Evolutionary conservation across 768 basidiomycete species (phyloP).

Genomic region (Auricularia sp.): DNA sequence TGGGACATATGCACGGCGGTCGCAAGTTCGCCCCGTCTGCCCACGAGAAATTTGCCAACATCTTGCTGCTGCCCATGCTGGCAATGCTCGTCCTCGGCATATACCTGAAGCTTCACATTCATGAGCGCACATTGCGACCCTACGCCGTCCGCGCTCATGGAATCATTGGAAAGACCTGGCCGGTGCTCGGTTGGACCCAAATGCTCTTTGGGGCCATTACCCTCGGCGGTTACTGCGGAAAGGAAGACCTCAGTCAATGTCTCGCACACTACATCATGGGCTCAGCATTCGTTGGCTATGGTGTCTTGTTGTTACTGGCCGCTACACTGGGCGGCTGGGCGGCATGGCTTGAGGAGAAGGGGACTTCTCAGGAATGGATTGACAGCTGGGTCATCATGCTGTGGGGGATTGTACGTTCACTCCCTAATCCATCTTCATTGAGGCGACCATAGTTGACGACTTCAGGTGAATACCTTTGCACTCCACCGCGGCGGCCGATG

Average conservation of each 20-base stretch:
- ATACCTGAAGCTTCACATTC: constrained; percentile 87
- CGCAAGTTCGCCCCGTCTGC: constrained; percentile 63
- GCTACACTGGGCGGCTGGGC: neutral
- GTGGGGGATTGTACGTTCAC: constrained; percentile 17
- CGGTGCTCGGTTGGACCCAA: constrained; percentile 80
- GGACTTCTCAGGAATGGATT: constrained; percentile 26
- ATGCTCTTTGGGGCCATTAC: constrained; percentile 78
- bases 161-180: constrained; percentile 73
- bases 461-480: constrained; percentile 75
- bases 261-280: constrained; percentile 81
- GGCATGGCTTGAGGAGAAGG: constrained; percentile 14
- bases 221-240: constrained; percentile 69
- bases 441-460: neutral
- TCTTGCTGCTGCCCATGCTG: constrained; percentile 55
- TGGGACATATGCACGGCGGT: constrained; percentile 83
- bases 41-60: constrained; percentile 60
- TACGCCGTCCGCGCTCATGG: constrained; percentile 65
- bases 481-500: constrained; percentile 74
- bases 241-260: constrained; percentile 73
- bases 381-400: constrained; percentile 27
- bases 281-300: neutral
- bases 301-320: neutral
- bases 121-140: constrained; percentile 65
- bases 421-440: too few species aligned
- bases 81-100: constrained; percentile 65